phyloP scores from a whole-genome alignment of 306 rosid genomes.

The Senna tora region DNA sequence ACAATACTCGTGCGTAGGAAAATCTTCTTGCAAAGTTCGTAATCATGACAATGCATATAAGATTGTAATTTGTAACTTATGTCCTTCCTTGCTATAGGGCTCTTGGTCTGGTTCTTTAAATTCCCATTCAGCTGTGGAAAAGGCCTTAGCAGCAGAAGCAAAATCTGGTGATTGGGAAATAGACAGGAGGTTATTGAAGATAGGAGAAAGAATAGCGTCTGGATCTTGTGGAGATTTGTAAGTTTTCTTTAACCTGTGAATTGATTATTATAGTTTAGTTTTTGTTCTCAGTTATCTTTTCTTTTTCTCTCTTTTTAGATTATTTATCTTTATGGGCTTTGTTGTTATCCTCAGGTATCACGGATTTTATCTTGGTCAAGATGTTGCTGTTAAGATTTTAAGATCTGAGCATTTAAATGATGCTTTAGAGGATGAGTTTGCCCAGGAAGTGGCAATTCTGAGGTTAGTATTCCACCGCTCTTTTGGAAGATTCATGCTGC shows the following conservation, averaged over 20 bases:
- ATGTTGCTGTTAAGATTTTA: slow-evolving; percentile 95
- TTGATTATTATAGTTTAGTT: slow-evolving; percentile 2
- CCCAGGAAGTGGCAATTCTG: slow-evolving; percentile 92
- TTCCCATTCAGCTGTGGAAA: slow-evolving; percentile 66
- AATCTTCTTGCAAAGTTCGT: slow-evolving; percentile 1
- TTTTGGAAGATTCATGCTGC: slow-evolving; percentile 27
- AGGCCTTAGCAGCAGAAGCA: slow-evolving; percentile 53
- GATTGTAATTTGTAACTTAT: not conserved
- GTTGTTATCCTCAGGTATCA: slow-evolving; percentile 58
- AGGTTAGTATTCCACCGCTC: slow-evolving; percentile 53
- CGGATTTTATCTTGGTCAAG: slow-evolving; percentile 88
- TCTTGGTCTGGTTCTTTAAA: slow-evolving; percentile 87
- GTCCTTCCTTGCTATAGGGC: slow-evolving; percentile 58
- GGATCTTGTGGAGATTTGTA: slow-evolving; percentile 99
- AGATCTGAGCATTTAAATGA: slow-evolving; percentile 83
- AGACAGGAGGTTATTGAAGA: slow-evolving; percentile 84
- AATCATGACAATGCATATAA: slow-evolving; percentile 12
- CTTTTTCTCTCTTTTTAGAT: not conserved
- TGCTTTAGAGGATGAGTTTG: slow-evolving; percentile 87
- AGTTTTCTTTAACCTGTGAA: slow-evolving; percentile 44
- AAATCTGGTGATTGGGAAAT: slow-evolving; percentile 90
- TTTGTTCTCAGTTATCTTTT: not conserved
- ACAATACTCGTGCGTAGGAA: not conserved
- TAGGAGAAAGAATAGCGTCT: slow-evolving; percentile 89
- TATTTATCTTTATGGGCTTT: slow-evolving; percentile 18